phyloP scores from a whole-genome alignment of 2,329 filamentous ascomycete genomes.

The Ascochyta clinopodiicola region DNA sequence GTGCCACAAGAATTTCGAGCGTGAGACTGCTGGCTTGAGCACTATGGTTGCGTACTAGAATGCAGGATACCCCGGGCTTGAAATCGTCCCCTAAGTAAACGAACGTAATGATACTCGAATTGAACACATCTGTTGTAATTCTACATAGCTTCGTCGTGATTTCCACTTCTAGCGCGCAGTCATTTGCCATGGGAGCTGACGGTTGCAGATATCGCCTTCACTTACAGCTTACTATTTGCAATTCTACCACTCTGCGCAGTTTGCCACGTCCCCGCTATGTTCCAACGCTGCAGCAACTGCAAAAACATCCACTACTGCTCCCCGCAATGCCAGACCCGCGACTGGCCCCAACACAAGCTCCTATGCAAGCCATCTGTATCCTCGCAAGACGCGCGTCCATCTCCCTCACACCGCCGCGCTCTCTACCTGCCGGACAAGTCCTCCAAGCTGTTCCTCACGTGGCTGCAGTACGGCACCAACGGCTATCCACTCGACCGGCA shows the following conservation, averaged over 20 bases:
- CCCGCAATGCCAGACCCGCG: constrained; percentile 1
- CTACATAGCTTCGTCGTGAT: neutral
- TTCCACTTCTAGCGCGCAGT: neutral
- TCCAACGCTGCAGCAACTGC: constrained; percentile 17
- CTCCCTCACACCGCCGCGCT: neutral
- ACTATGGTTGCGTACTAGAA: constrained; percentile 71
- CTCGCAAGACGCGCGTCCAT: neutral
- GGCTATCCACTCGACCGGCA: constrained; percentile 1
- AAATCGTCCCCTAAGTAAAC: neutral
- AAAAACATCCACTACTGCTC: constrained; percentile 23
- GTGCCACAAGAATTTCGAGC: constrained; percentile 74
- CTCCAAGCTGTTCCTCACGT: constrained; percentile 5
- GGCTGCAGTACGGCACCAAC: constrained; percentile 3
- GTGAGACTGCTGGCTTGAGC: constrained; percentile 74
- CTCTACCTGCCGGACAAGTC: constrained; percentile 5
- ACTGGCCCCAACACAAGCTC: constrained; percentile 19
- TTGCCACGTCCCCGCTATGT: constrained; percentile 8
- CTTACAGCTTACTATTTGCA: neutral
- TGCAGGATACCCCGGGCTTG: constrained; percentile 11
- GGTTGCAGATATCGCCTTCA: neutral
- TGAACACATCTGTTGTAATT: no score
- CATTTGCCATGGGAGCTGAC: no score
- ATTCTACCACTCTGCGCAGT: constrained; percentile 8
- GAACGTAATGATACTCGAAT: neutral
- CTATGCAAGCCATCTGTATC: constrained; percentile 11